Base-by-base conservation (phyloP, 371 early-diverging fungal species). In the Modicella reniformis region DNA sequence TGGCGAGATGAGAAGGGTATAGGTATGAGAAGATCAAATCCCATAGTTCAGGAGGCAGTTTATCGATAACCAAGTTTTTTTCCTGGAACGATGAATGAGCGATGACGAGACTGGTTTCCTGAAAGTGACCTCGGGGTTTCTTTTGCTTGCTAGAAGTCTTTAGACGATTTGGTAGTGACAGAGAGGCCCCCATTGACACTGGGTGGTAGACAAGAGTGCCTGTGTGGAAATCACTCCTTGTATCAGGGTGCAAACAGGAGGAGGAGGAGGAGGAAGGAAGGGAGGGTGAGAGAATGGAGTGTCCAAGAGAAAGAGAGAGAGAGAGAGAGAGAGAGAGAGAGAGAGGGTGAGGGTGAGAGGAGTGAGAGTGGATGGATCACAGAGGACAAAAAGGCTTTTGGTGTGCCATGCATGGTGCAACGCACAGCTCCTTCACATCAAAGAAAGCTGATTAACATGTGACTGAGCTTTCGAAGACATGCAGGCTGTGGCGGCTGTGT, bases 1-100 rank as follows among this genome's bases (percentile, higher is more conserved):
- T 17, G 17, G 66, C 23, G 29, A 66, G 66, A 15, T 66, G 59
- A 4, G 66, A 66, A 8, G 66, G 66, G 51, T 66, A 66, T 17
- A 66, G 52, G 48, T n/a, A 44, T 25, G 59, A 59, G n/a, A 59
- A 30, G 59, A 59, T 23, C 7, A 59, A 30, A 29, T n/a, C 6
- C 59, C 59, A 59, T n/a, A 59, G 40, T 29, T 59, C 59, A 6
- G 48, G 59, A 40, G 59, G 59, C 29, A 59, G 48, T 25, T 25
- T 8, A 4, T 40, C 25, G 17, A 37, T 32, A 17, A 57, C 13
- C 4, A 23, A 8, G 26, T 33, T 21, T 2, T 40, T 26, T 37
- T 41, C 41, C 1, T 25, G 12, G 37, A 33, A 33, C n/a, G 33
- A 19, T 30, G 33, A 33, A 17, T 30, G 33, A 13, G 1, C 21